Evolutionary conservation across 176 grass and related monocot species (phyloP), one percentile per base, ranked within the genome.

Genomic region (Paspalum notatum): DNA sequence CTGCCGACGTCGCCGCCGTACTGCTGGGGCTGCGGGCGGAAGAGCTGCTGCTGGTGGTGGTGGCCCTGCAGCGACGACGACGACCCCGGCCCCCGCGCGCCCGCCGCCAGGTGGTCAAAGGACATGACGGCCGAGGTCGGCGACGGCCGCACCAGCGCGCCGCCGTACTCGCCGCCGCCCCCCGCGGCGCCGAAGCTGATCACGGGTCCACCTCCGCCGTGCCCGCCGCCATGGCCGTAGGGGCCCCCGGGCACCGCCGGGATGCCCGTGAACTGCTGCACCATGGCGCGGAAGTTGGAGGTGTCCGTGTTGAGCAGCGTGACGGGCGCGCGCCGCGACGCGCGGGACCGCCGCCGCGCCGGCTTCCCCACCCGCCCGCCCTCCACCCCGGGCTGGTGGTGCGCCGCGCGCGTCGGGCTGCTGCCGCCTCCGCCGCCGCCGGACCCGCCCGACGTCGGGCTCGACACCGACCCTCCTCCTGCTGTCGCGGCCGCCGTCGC

Each of bases 221-320:
- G 57, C 8, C 14, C 72, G 41, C 50, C 86, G n/a, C 10, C 55
- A 0, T 74, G 58, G 47, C 74, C 75, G 84, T 90, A 85, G 4
- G 88, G 83, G 8, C 74, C 80, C 0, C 77, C 32, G 8, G 93
- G 91, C 79, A 93, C 80, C 0, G 80, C 32, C 8, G 93, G 91
- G 82, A 93, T 91, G 72, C 96, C 96, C 12, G 96, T 99, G 88
- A 99, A 95, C 79, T 99, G 96, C 85, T 99, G 96, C 62, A 99
- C 96, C 96, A 99, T 99, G 61, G 90, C 91, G 12, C 96, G 92
- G 72, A 99, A 99, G 78, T 99, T 99, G 78, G 85, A 56, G 61
- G 96, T 93, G 86, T 99, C 93, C 7, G 96, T 99, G 88, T 95
- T 99, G 67, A 99, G 92, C 62, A 99, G 76, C 62, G 96, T 99